Base-by-base conservation (phyloP, 2,329 filamentous ascomycete species). In the Aspergillus pseudonomiae region DNA sequence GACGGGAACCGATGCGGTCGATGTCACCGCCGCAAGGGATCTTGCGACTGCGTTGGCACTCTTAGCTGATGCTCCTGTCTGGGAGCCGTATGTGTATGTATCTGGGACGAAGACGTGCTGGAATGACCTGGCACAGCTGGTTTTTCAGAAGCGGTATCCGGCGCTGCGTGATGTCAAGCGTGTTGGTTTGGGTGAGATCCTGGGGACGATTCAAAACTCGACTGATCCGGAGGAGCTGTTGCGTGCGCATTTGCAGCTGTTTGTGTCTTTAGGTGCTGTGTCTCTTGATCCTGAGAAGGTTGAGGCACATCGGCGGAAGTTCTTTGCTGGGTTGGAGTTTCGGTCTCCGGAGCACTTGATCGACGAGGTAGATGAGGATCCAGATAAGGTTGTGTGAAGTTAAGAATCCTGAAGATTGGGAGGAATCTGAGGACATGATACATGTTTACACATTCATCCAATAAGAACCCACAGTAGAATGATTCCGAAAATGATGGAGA, bases 1-100 rank as follows among this genome's bases (percentile, higher is more conserved):
- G 12, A 55, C 28, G 1, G 63, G 61, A 2, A 58, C 54, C 5
- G 61, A 59, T 26, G 10, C n/a, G 4, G 28, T 63, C 26, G 48
- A 60, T 30, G 11, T 63, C n/a, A 32, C 39, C 5, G 2, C 21
- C 11, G 53, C 53, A 14, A 32, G 60, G 45, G 63, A 65, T 58
- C 19, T 65, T 16, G 57, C 54, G 0, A 26, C 24, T 11, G 63
- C 57, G n/a, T n/a, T 65, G 28, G 53, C 30, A 2, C 11, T 10
- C 1, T 19, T 65, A 19, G 39, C 39, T 12, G 19, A 10, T 1
- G 24, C 36, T 9, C 34, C 34, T 30, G 12, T 4, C 6, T 57
- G 55, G 39, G 39, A 57, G 39, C 55, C 55, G 10, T 57, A 41
- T 57, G 19, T 21, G 36, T 45, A 45, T 30, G 26, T 46, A 7